A percentile compares a stretch with the other conserved stretches of the same genome.
Conservation (phyloP, 1,284 basidiomycete species). For the Lentinula novae-zelandiae region DNA sequence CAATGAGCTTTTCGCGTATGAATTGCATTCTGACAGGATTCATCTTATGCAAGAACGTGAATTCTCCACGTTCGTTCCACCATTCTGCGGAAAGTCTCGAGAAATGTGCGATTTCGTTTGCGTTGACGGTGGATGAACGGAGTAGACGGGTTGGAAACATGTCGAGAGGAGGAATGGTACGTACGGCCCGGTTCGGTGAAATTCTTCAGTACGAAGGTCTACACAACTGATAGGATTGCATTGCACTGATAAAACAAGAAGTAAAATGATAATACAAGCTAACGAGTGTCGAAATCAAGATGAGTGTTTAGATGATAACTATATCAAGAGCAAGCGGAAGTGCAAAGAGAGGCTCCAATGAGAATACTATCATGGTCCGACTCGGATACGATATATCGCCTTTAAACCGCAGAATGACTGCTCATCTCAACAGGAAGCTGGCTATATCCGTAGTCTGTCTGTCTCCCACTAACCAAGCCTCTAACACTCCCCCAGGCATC, state of each 20-base stretch:
- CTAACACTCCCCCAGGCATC: conserved; percentile 44
- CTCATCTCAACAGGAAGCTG: conserved; percentile 71
- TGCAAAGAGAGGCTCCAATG: too few relatives aligned
- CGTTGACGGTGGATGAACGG: conserved; percentile 52
- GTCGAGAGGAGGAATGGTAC: background rate
- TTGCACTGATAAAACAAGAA: background rate
- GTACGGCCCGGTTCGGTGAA: background rate
- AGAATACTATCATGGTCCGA: too few relatives aligned
- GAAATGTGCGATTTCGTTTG: conserved; percentile 88
- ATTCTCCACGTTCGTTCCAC: conserved; percentile 97
- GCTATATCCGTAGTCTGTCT: conserved; percentile 52
- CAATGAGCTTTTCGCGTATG: conserved; percentile 75
- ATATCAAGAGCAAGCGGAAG: background rate
- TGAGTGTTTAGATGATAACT: background rate
- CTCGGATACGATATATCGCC: background rate
- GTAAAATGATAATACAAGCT: background rate
- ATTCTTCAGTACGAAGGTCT: background rate
- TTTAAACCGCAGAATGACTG: conserved; percentile 2
- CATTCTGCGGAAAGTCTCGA: conserved; percentile 88
- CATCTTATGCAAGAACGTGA: conserved; percentile 90
- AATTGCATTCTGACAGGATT: conserved; percentile 90
- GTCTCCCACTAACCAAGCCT: conserved; percentile 35
- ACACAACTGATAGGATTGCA: background rate
- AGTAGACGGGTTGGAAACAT: conserved; percentile 13
- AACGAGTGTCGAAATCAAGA: background rate